A percentile compares a stretch with the other conserved stretches of the same genome.
phyloP scores from a whole-genome alignment of 805 yeast genomes.

The Wickerhamomyces rabaulensis region DNA sequence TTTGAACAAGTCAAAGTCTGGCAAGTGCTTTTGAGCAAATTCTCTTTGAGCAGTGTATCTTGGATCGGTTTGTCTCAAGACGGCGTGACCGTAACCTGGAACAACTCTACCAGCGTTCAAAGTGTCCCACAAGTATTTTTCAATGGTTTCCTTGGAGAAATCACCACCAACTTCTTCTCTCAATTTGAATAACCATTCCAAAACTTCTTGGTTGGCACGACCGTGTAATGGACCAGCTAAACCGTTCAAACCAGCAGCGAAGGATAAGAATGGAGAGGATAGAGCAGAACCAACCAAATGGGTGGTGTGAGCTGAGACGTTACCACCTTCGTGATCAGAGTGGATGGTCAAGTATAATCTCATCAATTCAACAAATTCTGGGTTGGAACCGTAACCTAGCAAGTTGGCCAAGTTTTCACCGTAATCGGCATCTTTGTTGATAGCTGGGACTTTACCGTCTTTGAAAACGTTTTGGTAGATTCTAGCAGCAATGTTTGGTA shows the following conservation, averaged over 20 bases:
- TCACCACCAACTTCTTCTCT: constrained; percentile 56
- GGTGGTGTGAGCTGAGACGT: constrained; percentile 82
- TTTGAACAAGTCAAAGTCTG: constrained; percentile 75
- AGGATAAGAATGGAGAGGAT: constrained; percentile 70
- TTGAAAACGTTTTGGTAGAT: constrained; percentile 82
- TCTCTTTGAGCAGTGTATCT: constrained; percentile 83
- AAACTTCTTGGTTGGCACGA: constrained; percentile 83
- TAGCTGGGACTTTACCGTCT: constrained; percentile 61
- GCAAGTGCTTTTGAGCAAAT: constrained; percentile 71
- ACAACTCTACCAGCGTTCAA: constrained; percentile 79
- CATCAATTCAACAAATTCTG: constrained; percentile 72
- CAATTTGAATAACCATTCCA: constrained; percentile 73
- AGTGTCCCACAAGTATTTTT: constrained; percentile 73
- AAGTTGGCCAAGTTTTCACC: constrained; percentile 58
- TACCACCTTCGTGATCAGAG: constrained; percentile 89
- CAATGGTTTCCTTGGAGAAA: constrained; percentile 61
- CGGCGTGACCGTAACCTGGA: constrained; percentile 90
- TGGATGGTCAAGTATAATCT: constrained; percentile 78
- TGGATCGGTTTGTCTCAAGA: constrained; percentile 83
- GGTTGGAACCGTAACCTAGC: constrained; percentile 51
- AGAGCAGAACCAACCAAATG: constrained; percentile 82
- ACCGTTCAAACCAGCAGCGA: constrained; percentile 81
- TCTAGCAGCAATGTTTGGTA: constrained; percentile 76
- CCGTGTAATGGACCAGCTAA: constrained; percentile 87
- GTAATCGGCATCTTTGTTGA: constrained; percentile 56